Evolutionary conservation across 106 monocot genomes (phyloP).

Genomic region (Acorus calamus): DNA sequence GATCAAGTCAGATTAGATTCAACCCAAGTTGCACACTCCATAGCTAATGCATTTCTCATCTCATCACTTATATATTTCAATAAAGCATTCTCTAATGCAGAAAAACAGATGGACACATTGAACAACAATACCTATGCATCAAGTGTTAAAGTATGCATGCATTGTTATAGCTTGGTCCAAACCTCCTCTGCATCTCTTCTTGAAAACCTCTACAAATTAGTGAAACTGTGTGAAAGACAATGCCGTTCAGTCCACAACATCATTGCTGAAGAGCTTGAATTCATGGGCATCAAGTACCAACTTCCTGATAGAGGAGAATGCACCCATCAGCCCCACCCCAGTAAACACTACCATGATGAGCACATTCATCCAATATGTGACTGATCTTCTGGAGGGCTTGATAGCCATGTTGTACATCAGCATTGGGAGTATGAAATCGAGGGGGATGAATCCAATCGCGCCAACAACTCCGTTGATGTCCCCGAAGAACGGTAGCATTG

Average conservation of each 20-base stretch:
- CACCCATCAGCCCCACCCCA: conserved; percentile 55
- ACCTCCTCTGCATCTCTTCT: no score
- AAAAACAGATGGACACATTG: no score
- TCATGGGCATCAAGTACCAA: conserved; percentile 52
- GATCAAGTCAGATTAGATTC: no score
- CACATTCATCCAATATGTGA: conserved; percentile 32
- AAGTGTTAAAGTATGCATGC: no score
- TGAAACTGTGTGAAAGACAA: no score
- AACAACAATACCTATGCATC: no score
- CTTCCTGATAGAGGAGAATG: conserved; percentile 57
- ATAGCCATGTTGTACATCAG: conserved; percentile 61
- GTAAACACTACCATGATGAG: conserved; percentile 59
- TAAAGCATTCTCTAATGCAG: no score
- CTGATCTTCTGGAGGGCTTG: conserved; percentile 20
- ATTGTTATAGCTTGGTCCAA: no score
- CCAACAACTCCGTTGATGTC: conserved; percentile 65
- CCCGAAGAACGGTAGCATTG: conserved; percentile 90
- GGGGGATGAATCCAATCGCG: conserved; percentile 77
- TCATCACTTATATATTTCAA: no score
- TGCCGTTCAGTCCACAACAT: conserved; percentile 39
- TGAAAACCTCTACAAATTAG: no score
- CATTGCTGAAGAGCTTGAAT: conserved; percentile 70
- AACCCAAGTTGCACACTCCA: no score
- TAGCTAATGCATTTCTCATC: no score
- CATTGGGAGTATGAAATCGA: conserved; percentile 81